Evolutionary conservation across 1,139 yeast species (phyloP).

Genomic region (Trichomonascaceae sp.): DNA sequence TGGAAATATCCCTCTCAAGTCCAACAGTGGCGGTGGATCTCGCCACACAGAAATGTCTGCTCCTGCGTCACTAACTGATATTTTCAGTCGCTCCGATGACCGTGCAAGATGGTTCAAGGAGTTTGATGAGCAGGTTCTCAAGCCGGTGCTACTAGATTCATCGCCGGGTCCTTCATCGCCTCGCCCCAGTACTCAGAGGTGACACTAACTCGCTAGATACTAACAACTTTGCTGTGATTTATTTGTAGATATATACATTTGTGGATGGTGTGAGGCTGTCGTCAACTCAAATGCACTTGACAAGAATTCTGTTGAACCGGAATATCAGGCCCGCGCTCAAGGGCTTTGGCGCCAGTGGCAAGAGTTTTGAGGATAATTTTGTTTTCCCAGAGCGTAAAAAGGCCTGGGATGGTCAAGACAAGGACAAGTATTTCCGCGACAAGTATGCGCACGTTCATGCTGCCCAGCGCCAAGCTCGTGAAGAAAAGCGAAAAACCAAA

Average conservation of each 20-base stretch:
- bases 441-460: constrained; percentile 52
- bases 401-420: constrained; percentile 49
- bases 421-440: constrained; percentile 40
- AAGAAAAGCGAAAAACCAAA: constrained; percentile 3
- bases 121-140: constrained; percentile 89
- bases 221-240: no score
- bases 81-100: constrained; percentile 46
- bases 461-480: constrained; percentile 22
- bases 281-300: no score
- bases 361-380: constrained; percentile 32
- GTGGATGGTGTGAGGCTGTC: no score
- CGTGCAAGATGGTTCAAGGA: constrained; percentile 86
- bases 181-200: neutral
- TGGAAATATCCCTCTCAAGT: constrained; percentile 1
- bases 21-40: neutral
- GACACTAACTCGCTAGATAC: no score
- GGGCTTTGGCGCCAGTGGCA: no score
- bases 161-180: constrained; percentile 15
- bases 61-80: constrained; percentile 22
- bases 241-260: no score
- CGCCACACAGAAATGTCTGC: constrained; percentile 5
- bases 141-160: constrained; percentile 77
- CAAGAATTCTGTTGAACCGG: no score
- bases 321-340: no score
- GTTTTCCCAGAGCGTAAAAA: constrained; percentile 28